phyloP scores from a whole-genome alignment of 345 rosid species.

The Cardamine resedifolia region DNA sequence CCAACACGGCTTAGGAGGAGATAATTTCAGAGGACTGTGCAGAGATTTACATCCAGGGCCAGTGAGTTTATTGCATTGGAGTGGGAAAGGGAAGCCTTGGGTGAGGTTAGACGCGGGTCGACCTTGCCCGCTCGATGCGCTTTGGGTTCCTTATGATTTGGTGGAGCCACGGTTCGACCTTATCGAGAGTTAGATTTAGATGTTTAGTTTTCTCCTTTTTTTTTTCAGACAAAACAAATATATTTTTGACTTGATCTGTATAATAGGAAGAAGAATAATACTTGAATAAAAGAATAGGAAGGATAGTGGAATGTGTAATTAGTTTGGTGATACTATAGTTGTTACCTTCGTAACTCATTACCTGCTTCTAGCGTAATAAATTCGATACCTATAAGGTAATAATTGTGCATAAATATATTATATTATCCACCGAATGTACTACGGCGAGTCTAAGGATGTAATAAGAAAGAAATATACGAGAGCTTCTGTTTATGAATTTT shows the following conservation, averaged over 20 bases:
- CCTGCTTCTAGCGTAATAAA: conserved; percentile 24
- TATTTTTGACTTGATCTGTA: conserved; percentile 26
- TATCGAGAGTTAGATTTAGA: conserved; percentile 39
- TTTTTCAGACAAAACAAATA: background rate
- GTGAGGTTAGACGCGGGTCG: conserved; percentile 48
- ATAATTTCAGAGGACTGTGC: conserved; percentile 52
- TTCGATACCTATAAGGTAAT: conserved; percentile 17
- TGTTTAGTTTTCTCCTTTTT: background rate
- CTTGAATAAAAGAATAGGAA: conserved; percentile 14
- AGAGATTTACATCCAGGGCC: conserved; percentile 66
- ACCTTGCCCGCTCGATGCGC: conserved; percentile 60
- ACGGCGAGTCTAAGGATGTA: conserved; percentile 6
- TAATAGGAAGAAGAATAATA: conserved; percentile 19
- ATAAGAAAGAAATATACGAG: background rate
- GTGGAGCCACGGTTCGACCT: conserved; percentile 45
- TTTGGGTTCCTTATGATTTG: conserved; percentile 62
- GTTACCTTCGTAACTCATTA: background rate
- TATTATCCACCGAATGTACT: conserved; percentile 11
- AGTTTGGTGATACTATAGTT: conserved; percentile 18
- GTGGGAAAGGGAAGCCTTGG: conserved; percentile 81
- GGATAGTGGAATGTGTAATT: conserved; percentile 14
- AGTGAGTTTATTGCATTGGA: conserved; percentile 69
- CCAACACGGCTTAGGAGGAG: conserved; percentile 83
- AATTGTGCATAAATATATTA: conserved; percentile 32
- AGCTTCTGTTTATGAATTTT: background rate